These are phyloP conservation scores for Lizonia empirigonia DNA, from an alignment of 2,329 filamentous ascomycete genomes.

Conservation along the genomic window DNA sequence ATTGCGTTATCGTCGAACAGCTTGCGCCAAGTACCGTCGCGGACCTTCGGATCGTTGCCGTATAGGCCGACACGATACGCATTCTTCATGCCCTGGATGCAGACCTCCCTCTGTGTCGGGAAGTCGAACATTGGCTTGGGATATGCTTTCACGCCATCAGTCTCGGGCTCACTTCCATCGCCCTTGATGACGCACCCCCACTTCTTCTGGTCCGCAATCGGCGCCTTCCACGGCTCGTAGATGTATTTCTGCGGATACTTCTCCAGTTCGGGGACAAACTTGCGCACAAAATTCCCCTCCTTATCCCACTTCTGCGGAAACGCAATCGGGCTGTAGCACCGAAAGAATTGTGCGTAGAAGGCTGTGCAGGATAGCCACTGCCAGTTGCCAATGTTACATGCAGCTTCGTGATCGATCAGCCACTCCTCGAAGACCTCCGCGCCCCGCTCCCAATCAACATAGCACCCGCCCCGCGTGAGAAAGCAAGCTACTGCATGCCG, in stretches of 20 bases:
- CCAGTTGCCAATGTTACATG: conserved; percentile 78
- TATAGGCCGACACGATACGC: conserved; percentile 70
- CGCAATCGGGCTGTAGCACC: conserved; percentile 71
- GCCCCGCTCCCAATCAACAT: conserved; percentile 78
- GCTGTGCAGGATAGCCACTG: conserved; percentile 78
- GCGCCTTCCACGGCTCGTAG: conserved; percentile 80
- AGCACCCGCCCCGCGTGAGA: conserved; percentile 78
- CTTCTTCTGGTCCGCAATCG: conserved; percentile 69
- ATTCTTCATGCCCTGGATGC: conserved; percentile 71
- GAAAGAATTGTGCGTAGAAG: conserved; percentile 74
- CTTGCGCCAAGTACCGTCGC: conserved; percentile 64
- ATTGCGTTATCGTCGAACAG: conserved; percentile 56
- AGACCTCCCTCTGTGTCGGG: conserved; percentile 63
- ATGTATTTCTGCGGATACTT: conserved; percentile 70
- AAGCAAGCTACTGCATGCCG: conserved; percentile 81
- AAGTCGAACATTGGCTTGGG: conserved; percentile 83
- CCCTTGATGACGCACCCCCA: conserved; percentile 68
- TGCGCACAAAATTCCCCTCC: conserved; percentile 66
- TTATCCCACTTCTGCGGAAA: conserved; percentile 80
- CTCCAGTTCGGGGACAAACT: conserved; percentile 70
- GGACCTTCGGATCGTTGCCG: conserved; percentile 66
- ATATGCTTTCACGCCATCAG: conserved; percentile 59
- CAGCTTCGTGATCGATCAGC: conserved; percentile 75
- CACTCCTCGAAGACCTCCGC: conserved; percentile 79
- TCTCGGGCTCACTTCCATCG: conserved; percentile 37